A percentile compares a stretch with the other conserved stretches of the same genome.
phyloP scores from a whole-genome alignment of 202 grass and related monocot species.

The Setaria viridis region DNA sequence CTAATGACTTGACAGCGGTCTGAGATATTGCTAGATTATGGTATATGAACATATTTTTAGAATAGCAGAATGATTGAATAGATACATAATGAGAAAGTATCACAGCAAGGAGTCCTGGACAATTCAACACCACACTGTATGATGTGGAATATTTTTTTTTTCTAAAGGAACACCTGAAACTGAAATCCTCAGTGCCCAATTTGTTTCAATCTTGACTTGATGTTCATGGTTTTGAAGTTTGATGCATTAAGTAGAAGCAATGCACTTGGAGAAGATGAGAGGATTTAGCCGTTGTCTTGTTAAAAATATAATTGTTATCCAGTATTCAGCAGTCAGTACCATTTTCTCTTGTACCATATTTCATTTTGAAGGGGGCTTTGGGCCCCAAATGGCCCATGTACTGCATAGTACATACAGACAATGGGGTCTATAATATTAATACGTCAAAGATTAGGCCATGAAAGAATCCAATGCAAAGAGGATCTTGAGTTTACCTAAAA shows the following conservation, averaged over 20 bases:
- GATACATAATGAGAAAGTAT: conserved; percentile 2
- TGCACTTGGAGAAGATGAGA: neutral
- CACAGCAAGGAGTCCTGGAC: neutral
- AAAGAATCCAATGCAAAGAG: neutral
- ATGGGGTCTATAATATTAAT: conserved; percentile 3
- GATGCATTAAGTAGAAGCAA: neutral
- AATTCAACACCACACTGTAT: neutral
- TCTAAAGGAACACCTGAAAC: neutral
- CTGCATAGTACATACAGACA: neutral
- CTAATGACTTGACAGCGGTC: neutral
- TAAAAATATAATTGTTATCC: neutral
- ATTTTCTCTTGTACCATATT: neutral
- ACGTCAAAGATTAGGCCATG: neutral
- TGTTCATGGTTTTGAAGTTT: conserved; percentile 13
- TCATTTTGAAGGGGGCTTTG: no score
- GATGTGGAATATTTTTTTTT: neutral
- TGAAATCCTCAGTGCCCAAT: neutral
- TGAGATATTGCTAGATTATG: neutral
- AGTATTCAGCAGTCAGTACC: neutral
- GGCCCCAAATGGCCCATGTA: neutral
- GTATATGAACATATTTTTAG: neutral
- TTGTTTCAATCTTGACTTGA: conserved; percentile 22
- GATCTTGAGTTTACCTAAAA: neutral
- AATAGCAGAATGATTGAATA: neutral
- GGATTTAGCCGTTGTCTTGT: neutral